phyloP scores from a whole-genome alignment of 1,284 basidiomycete genomes.

The Leucoagaricus sp. region DNA sequence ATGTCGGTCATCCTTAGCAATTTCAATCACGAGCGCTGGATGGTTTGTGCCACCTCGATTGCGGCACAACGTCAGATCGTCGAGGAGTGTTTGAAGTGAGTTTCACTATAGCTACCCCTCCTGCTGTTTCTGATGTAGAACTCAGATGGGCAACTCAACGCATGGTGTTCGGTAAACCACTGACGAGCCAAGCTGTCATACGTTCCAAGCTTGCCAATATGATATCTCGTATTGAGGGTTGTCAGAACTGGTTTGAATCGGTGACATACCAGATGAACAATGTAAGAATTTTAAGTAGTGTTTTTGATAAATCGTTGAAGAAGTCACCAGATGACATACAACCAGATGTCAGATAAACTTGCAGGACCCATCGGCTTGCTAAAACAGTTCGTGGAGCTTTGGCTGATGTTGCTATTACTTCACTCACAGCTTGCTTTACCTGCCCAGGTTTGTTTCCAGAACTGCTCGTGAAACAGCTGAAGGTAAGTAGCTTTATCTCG shows the following conservation, averaged over 20 bases:
- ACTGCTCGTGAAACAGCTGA: conserved; percentile 74
- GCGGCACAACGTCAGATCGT: conserved; percentile 72
- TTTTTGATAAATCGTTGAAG: not conserved
- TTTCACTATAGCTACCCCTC: conserved; percentile 1
- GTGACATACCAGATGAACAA: conserved; percentile 94
- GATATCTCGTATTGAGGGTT: conserved; percentile 88
- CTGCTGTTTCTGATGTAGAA: not conserved
- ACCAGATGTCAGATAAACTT: conserved; percentile 76
- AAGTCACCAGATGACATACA: conserved; percentile 68
- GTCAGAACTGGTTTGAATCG: conserved; percentile 88
- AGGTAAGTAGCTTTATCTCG: conserved; percentile 29
- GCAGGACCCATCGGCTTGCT: conserved; percentile 74
- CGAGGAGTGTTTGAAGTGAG: conserved; percentile 79
- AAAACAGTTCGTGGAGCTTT: conserved; percentile 54
- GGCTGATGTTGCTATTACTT: not conserved
- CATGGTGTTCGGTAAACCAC: conserved; percentile 87
- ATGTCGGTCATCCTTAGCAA: conserved; percentile 85
- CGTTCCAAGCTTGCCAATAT: conserved; percentile 85
- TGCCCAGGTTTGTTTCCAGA: conserved; percentile 60
- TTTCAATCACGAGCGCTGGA: conserved; percentile 88
- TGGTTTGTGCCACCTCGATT: conserved; percentile 75
- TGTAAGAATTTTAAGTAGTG: conserved; percentile 42
- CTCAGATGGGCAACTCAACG: conserved; percentile 81
- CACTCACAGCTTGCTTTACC: conserved; percentile 8
- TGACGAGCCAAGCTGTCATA: conserved; percentile 89